Percentiles rank a stretch among this genome's conserved stretches.
Conservation (phyloP, 129 eudicot species). For the Flaveria sonorensis region DNA sequence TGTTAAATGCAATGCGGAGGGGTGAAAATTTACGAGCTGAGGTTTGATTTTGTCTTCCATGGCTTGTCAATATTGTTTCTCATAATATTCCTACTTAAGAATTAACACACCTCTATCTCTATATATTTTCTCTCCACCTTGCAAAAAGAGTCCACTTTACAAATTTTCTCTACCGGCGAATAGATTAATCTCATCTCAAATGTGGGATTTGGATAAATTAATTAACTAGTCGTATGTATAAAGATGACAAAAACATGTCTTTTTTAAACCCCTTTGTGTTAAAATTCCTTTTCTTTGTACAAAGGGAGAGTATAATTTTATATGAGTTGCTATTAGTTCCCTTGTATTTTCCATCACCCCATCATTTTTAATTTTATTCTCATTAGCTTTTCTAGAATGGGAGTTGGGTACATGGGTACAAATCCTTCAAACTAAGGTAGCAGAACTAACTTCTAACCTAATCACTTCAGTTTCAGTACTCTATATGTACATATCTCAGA, state of each 20-base stretch:
- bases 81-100: neutral
- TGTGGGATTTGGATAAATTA: neutral
- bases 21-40: slow-evolving; percentile 69
- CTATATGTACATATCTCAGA: neutral
- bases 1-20: slow-evolving; percentile 76
- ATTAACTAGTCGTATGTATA: neutral
- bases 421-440: neutral
- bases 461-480: slow-evolving; percentile 1
- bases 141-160: neutral
- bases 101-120: neutral
- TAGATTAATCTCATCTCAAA: neutral
- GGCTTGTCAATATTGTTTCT: slow-evolving; percentile 13
- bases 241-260: neutral
- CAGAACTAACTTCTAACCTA: neutral
- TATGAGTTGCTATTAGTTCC: neutral
- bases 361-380: no score
- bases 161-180: neutral
- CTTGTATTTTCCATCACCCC: neutral
- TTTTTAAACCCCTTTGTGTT: neutral
- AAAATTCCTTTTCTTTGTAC: neutral
- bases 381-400: neutral
- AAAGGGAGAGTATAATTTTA: neutral
- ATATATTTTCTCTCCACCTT: neutral
- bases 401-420: no score
- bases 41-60: slow-evolving; percentile 51